phyloP scores from a whole-genome alignment of 805 yeast species.

The Nakazawaea wyomingensis region DNA sequence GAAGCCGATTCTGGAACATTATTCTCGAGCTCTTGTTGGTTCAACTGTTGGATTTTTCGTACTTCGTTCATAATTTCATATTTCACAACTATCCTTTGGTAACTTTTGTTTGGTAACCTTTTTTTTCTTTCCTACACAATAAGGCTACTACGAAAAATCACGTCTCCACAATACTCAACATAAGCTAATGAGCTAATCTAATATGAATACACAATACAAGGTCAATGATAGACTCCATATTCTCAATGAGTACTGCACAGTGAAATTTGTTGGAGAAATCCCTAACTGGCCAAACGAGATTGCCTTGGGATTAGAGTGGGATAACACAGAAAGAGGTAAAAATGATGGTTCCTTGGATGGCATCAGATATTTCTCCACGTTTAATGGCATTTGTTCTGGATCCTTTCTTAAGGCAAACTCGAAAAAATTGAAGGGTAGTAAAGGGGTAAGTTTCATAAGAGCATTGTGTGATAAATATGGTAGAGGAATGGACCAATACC shows the following conservation, averaged over 20 bases:
- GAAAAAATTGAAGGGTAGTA: slow-evolving; percentile 27
- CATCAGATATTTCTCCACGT: slow-evolving; percentile 44
- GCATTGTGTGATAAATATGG: slow-evolving; percentile 52
- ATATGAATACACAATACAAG: neutral
- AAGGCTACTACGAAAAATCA: too few species aligned
- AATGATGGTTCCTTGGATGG: slow-evolving; percentile 61
- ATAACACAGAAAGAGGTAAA: slow-evolving; percentile 60
- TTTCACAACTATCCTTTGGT: too few species aligned
- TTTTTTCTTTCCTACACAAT: too few species aligned
- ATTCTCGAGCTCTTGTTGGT: slow-evolving; percentile 59
- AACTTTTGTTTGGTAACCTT: too few species aligned
- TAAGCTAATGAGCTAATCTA: too few species aligned
- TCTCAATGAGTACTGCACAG: slow-evolving; percentile 53
- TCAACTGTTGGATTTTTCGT: slow-evolving; percentile 48
- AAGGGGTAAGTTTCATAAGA: slow-evolving; percentile 29
- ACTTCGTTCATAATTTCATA: slow-evolving; percentile 22
- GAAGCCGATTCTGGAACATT: slow-evolving; percentile 61
- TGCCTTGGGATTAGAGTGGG: slow-evolving; percentile 89
- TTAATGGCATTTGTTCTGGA: slow-evolving; percentile 39
- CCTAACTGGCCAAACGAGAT: slow-evolving; percentile 53
- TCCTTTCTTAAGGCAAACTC: slow-evolving; percentile 51
- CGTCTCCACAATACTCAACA: neutral
- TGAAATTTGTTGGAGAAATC: slow-evolving; percentile 54
- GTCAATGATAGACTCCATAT: slow-evolving; percentile 24
- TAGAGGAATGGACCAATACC: slow-evolving; percentile 20